A percentile compares a stretch with the other conserved stretches of the same genome.
Evolutionary conservation across 164 flowering plant genomes (phyloP).

Genomic region (Tetrastigma voinierianum): DNA sequence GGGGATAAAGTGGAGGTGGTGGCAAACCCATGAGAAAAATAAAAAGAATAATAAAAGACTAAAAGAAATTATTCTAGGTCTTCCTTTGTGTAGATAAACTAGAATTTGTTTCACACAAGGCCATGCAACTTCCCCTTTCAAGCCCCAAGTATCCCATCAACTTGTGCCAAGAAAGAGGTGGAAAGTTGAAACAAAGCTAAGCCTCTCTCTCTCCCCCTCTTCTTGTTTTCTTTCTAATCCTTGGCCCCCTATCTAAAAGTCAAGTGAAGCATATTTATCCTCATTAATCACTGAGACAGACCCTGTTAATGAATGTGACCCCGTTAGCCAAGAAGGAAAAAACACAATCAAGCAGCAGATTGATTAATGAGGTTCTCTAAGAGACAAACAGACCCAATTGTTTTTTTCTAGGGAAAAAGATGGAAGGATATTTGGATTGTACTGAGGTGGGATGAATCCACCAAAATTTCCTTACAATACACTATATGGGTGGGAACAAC

Average conservation of each 20-base stretch:
- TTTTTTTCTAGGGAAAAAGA: background rate
- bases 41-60: background rate
- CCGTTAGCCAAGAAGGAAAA: background rate
- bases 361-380: background rate
- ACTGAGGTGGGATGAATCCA: background rate
- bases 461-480: background rate
- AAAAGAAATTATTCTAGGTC: conserved; percentile 8
- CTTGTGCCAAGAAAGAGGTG: conserved; percentile 5
- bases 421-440: conserved; percentile 11
- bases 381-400: conserved; percentile 3
- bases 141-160: conserved; percentile 2
- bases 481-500: background rate
- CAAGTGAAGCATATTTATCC: too few species aligned
- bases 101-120: conserved; percentile 10
- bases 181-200: conserved; percentile 12
- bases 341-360: background rate
- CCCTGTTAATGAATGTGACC: too few species aligned
- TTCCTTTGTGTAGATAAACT: conserved; percentile 13
- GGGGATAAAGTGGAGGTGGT: background rate
- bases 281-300: too few species aligned
- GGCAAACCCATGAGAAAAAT: conserved; percentile 2
- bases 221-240: too few species aligned
- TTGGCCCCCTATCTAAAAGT: too few species aligned
- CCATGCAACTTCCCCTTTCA: conserved; percentile 20
- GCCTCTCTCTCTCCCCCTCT: background rate